A percentile compares a stretch with the other conserved stretches of the same genome.
Evolutionary conservation across 331 rosid genomes (phyloP).

Genomic region (Acacia concinna): DNA sequence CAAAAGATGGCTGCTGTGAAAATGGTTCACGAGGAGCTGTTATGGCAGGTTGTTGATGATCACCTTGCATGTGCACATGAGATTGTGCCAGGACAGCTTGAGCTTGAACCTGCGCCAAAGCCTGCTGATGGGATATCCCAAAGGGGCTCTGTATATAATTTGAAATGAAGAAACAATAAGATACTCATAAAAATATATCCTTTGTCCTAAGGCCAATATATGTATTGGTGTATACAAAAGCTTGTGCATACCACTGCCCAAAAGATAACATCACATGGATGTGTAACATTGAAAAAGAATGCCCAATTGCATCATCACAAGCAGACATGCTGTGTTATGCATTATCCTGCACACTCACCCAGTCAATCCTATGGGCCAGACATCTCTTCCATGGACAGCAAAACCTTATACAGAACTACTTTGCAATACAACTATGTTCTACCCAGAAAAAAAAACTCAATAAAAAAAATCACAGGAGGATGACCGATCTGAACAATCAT

Average conservation of each 20-base stretch:
- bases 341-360: slow-evolving; percentile 7
- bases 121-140: slow-evolving; percentile 99
- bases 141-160: slow-evolving; percentile 81
- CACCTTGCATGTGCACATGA: slow-evolving; percentile 69
- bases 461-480: neutral
- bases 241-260: neutral
- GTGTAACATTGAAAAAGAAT: neutral
- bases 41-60: slow-evolving; percentile 51
- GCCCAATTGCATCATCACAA: slow-evolving; percentile 20
- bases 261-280: neutral
- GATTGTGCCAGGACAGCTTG: slow-evolving; percentile 91
- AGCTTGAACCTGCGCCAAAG: slow-evolving; percentile 95
- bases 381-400: neutral
- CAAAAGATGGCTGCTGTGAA: slow-evolving; percentile 47
- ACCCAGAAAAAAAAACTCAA: neutral
- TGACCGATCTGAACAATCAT: neutral
- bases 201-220: neutral
- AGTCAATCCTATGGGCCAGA: neutral
- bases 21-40: slow-evolving; percentile 48
- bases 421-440: neutral
- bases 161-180: slow-evolving; percentile 32
- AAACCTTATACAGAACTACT: neutral
- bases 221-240: neutral
- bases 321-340: neutral
- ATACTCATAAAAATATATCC: slow-evolving; percentile 10